Conservation (phyloP, 2,329 filamentous ascomycete genomes). For the Leptographium lundbergii region DNA sequence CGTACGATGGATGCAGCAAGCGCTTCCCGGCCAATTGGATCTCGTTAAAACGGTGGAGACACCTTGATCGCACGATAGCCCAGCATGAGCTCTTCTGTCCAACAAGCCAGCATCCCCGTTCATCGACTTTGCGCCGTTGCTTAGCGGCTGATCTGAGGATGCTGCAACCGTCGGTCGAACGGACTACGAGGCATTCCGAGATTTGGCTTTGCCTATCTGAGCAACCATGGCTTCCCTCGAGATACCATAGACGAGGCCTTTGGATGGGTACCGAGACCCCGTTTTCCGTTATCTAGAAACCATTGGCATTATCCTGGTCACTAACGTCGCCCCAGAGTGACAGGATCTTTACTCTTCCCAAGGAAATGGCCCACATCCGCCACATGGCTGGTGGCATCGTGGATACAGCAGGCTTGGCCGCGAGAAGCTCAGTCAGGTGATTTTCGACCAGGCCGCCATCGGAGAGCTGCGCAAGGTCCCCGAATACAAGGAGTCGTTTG, state of each 20-base stretch:
- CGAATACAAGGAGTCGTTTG: slow-evolving; percentile 27
- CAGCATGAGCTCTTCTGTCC: not conserved
- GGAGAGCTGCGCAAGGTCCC: slow-evolving; percentile 15
- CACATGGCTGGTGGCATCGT: slow-evolving; percentile 22
- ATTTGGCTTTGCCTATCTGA: slow-evolving; percentile 22
- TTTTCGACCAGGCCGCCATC: slow-evolving; percentile 18
- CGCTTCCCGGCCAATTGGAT: too few relatives aligned
- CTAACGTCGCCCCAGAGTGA: not conserved
- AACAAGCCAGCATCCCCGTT: slow-evolving; percentile 7
- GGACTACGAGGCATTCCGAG: slow-evolving; percentile 17
- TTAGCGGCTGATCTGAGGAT: slow-evolving; percentile 1
- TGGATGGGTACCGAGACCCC: slow-evolving; percentile 8
- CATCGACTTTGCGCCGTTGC: slow-evolving; percentile 9
- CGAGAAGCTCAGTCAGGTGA: slow-evolving; percentile 23
- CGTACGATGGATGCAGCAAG: too few relatives aligned
- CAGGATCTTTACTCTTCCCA: slow-evolving; percentile 20
- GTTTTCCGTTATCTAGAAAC: not conserved
- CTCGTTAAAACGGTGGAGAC: too few relatives aligned
- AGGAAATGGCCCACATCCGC: slow-evolving; percentile 22
- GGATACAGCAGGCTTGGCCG: slow-evolving; percentile 24
- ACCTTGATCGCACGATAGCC: not conserved
- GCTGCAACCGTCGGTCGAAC: slow-evolving; percentile 5
- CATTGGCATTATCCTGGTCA: too few relatives aligned
- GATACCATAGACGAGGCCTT: slow-evolving; percentile 25
- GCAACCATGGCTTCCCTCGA: slow-evolving; percentile 22